Evolutionary conservation across 106 monocot species (phyloP), one percentile per base, ranked within the genome.

Genomic region (Gastrodia elata): DNA sequence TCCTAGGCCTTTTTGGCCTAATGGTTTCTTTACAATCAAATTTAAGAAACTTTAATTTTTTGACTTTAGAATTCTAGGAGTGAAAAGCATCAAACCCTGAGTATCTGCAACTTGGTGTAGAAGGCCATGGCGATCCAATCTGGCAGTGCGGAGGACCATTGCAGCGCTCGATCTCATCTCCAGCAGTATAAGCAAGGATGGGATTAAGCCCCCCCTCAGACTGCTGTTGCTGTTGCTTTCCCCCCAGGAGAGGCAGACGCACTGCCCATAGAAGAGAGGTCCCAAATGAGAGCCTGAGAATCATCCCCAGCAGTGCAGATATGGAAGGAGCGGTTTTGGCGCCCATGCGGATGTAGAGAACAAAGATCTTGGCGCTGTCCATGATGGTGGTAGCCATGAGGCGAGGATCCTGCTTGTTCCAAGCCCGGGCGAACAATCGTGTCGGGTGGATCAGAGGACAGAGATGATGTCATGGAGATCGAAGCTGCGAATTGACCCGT

Each of bases 351-450:
- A 98, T 98, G 70, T 98, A 93, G 11, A 98, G 84, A 18, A 98
- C 97, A 3, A 98, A 93, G 25, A 98, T 93, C 93, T 98, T 98
- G 57, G 97, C 76, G 52, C 83, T 87, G 74, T 98, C 93, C 97
- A 98, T 98, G 77, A 98, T 98, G 40, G 91, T 86, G 69, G 97
- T 98, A 39, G 97, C 97, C 97, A 98, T 98, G 82, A 87, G 93
- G 46, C 93, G 71, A 2, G 97, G 97, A 70, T 98, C 97, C 81
- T 98, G 97, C 72, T 98, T 98, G 81, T 98, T 98, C 97, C 97
- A 98, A 94, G 0, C 97, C 97, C 1, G 93, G 83, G 8, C 97
- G 76, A 8, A 98, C 91, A 2, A 98, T 80, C 2, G 97, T 88
- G 27, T 87, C 91, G 14, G 83, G 76, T 0, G 96, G 90, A 34